Evolutionary conservation across 768 basidiomycete species (phyloP), one percentile per base, ranked within the genome.

Genomic region (Clavulina sp.): DNA sequence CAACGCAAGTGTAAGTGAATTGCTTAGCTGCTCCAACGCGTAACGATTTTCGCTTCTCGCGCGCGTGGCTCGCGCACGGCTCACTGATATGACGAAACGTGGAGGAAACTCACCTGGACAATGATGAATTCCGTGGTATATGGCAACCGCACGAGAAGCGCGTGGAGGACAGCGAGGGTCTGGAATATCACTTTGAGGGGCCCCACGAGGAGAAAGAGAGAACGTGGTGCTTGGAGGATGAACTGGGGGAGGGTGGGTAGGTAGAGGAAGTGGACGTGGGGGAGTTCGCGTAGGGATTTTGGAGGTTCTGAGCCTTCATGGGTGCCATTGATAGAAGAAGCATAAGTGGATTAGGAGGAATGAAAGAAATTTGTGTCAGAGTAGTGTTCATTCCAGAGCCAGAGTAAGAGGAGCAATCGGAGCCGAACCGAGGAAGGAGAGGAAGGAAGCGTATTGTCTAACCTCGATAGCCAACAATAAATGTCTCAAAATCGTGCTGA

Each of bases 391-490:
- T n/a, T n/a, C n/a, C n/a, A n/a, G n/a, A n/a, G n/a, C n/a, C n/a
- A n/a, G n/a, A n/a, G n/a, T n/a, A n/a, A n/a, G n/a, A n/a, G n/a
- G n/a, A n/a, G n/a, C n/a, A n/a, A n/a, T n/a, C n/a, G n/a, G 3
- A 54, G 19, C 29, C 40, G 26, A 41, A 23, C 33, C 38, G 24
- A 50, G 48, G 48, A 9, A 34, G 28, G 33, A 34, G 33, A n/a
- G n/a, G n/a, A 0, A 4, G 30, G 52, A 33, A 4, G 34, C 13
- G 9, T 46, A 49, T 31, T 24, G 29, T 44, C 74, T 57, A 57
- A 88, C 93, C 89, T 65, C 70, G 68, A 63, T 95, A 95, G 16
- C 88, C 93, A 51, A 97, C 75, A 18, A 99, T 61, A 58, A 77
- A 76, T 1, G 87, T 88, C 53, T 74, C 67, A 63, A 86, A 95